Percentiles rank a stretch among this genome's conserved stretches.
Evolutionary conservation across 805 yeast genomes (phyloP).

Genomic region (Lachancea fermentati): DNA sequence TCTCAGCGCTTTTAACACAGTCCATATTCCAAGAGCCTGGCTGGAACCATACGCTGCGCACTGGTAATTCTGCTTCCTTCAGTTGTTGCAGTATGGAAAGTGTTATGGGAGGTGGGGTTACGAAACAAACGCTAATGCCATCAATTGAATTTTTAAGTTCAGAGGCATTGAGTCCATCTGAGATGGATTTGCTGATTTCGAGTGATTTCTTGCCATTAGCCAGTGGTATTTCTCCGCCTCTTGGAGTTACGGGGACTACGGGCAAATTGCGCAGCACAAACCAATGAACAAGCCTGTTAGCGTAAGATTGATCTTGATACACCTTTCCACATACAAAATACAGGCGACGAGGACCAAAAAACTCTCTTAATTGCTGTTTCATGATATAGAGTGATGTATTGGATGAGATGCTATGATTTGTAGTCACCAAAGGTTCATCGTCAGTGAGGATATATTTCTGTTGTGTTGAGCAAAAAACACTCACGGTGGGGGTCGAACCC

Average conservation of each 20-base stretch:
- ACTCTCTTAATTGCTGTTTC: slow-evolving; percentile 13
- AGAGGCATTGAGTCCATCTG: slow-evolving; percentile 21
- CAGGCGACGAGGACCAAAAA: slow-evolving; percentile 11
- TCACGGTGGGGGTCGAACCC: no score
- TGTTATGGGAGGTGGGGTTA: slow-evolving; percentile 69
- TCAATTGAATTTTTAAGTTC: slow-evolving; percentile 28
- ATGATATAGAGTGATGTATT: no score
- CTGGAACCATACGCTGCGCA: slow-evolving; percentile 70
- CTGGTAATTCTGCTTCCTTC: slow-evolving; percentile 15
- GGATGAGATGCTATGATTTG: no score
- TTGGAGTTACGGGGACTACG: slow-evolving; percentile 46
- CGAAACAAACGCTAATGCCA: slow-evolving; percentile 56
- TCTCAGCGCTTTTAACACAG: slow-evolving; percentile 39
- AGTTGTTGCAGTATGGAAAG: slow-evolving; percentile 39
- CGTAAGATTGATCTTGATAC: slow-evolving; percentile 64
- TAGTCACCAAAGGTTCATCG: no score
- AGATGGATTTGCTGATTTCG: slow-evolving; percentile 32
- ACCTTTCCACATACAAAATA: slow-evolving; percentile 47
- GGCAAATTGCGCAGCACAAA: slow-evolving; percentile 21
- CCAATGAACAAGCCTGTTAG: slow-evolving; percentile 47
- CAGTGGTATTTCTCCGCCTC: slow-evolving; percentile 51
- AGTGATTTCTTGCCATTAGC: slow-evolving; percentile 38
- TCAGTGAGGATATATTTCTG: no score
- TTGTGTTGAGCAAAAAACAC: no score
- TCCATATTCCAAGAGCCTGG: slow-evolving; percentile 67